Base-by-base conservation (phyloP, 2,329 filamentous ascomycete genomes). In the Pseudonectria buxi region DNA sequence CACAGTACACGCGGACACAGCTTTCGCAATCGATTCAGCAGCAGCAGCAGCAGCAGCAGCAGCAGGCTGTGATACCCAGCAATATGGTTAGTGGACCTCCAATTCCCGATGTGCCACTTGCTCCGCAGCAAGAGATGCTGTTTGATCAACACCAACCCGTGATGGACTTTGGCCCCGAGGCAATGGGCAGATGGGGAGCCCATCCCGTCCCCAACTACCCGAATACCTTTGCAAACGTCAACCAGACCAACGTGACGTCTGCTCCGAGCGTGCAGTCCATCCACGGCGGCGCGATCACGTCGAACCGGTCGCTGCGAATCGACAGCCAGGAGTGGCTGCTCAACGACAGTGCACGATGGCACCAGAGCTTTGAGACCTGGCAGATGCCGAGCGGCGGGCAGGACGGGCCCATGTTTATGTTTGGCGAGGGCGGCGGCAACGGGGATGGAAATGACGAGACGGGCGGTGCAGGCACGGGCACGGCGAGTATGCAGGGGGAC, bases 271-370 rank as follows among this genome's bases (percentile, higher is more conserved):
- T 47, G 22, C 40, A 34, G 34, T 24, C 56, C 49, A 37, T 41
- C 45, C 36, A 58, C 39, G 41, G 41, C 28, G 24, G 29, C 14
- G 11, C 47, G 28, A 28, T 40, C 14, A 14, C 28, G 6, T 41
- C 45, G 26, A 49, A 28, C 31, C 53, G 38, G 37, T 52, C 36
- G 12, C 37, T 52, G 41, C 57, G 58, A 6, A 57, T 76, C 29
- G 72, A 76, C 40, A 67, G 67, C 7, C 68, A 72, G 41, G 71
- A 76, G 26, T 78, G 72, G 71, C 73, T 76, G 45, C 54, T 78
- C 14, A 74, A 67, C 35, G 74, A 78, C 40, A 68, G 73, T 13
- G 72, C 69, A 16, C 71, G 65, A 40, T 76, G 73, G 72, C 72
- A 77, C 39, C 71, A 75, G 36, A 68, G 73, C 40, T 78, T 77